These are phyloP conservation scores for Trichoderma lentiforme DNA, from an alignment of 2,329 filamentous ascomycete genomes.

Conservation along the genomic window DNA sequence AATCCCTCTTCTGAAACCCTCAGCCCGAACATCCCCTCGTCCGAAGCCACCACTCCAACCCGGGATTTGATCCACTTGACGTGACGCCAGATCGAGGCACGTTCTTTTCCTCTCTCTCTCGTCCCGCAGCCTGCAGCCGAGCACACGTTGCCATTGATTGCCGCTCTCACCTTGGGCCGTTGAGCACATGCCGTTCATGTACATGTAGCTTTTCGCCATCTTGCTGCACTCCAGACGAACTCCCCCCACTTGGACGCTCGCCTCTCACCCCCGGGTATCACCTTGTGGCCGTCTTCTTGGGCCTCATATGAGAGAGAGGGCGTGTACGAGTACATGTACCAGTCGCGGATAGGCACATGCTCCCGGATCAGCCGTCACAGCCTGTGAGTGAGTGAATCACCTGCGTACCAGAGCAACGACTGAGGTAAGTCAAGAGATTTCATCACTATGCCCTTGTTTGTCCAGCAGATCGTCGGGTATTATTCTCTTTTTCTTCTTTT, in stretches of 20 bases:
- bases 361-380: slow-evolving; percentile 11
- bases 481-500: background rate
- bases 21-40: slow-evolving; percentile 24
- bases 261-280: background rate
- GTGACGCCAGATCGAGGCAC: slow-evolving; percentile 15
- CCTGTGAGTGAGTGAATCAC: background rate
- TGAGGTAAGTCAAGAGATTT: slow-evolving; percentile 5
- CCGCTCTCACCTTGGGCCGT: background rate
- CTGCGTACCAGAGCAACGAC: background rate
- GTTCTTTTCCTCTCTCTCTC: background rate
- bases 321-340: background rate
- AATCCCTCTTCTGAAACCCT: slow-evolving; percentile 3
- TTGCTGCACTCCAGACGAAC: background rate
- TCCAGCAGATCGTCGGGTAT: background rate
- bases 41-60: slow-evolving; percentile 22
- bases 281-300: background rate
- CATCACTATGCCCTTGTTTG: background rate
- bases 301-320: slow-evolving; percentile 1
- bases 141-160: slow-evolving; percentile 18
- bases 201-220: background rate
- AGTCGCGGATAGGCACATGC: background rate
- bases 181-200: slow-evolving; percentile 5
- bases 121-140: slow-evolving; percentile 9
- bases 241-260: slow-evolving; percentile 6
- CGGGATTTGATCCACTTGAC: slow-evolving; percentile 9